Percentiles rank a stretch among this genome's conserved stretches.
These are phyloP conservation scores for Pittosporum tobira DNA, from an alignment of 129 eudicot species.

Conservation along the genomic window DNA sequence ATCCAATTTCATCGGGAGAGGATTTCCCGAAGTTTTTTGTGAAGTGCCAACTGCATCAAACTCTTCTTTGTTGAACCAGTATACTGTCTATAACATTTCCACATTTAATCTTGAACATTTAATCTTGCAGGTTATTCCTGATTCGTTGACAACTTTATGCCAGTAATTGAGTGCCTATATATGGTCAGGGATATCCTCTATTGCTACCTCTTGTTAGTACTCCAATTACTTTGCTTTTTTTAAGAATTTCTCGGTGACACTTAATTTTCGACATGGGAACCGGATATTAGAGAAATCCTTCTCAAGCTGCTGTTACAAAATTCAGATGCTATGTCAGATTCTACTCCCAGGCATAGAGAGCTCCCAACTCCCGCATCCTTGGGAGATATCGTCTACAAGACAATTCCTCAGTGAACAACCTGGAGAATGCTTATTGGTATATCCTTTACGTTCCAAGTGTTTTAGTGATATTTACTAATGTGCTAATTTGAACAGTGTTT, in stretches of 20 bases:
- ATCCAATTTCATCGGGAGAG: too few species aligned
- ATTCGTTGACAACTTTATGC: conserved; percentile 74
- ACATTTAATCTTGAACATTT: too few species aligned
- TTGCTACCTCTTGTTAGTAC: background rate
- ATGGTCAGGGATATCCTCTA: conserved; percentile 37
- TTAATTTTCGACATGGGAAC: conserved; percentile 31
- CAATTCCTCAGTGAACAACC: conserved; percentile 64
- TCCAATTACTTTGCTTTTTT: background rate
- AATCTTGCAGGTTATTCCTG: conserved; percentile 69
- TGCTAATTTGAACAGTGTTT: too few species aligned
- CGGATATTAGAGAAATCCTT: conserved; percentile 25
- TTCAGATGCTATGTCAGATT: conserved; percentile 18
- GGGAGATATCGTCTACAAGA: conserved; percentile 55
- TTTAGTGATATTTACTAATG: too few species aligned
- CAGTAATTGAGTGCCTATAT: conserved; percentile 50
- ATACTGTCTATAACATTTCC: background rate
- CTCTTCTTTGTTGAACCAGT: too few species aligned
- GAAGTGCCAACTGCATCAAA: too few species aligned
- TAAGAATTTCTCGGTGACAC: conserved; percentile 2
- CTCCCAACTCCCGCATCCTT: conserved; percentile 67
- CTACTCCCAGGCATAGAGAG: conserved; percentile 32
- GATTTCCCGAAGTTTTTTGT: too few species aligned
- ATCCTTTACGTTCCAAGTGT: background rate
- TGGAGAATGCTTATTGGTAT: conserved; percentile 57
- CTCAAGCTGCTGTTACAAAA: conserved; percentile 29